Base-by-base conservation (phyloP, 2,329 filamentous ascomycete genomes). In the Talaromyces verruculosus region DNA sequence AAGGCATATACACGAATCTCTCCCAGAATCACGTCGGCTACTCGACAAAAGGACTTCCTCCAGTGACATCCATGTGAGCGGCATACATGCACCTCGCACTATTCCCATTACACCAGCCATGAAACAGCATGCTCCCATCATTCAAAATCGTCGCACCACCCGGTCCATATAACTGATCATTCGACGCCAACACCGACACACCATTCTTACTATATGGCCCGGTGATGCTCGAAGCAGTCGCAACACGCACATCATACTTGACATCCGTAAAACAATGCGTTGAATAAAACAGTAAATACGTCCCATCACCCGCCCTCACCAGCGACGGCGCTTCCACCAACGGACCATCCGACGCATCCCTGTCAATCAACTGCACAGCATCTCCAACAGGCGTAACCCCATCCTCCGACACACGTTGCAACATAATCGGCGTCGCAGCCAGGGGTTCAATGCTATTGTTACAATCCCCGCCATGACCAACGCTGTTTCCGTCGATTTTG, bases 401-500 rank as follows among this genome's bases (percentile, higher is more conserved):
- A 69, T 88, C 78, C 0, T 68, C 69, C 35, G 61, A 66, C 6
- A 81, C 75, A 60, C 75, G 73, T 64, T 81, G 79, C 5, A 81
- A 70, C 80, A 80, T 70, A 33, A 81, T 74, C 0, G 79, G 79
- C 0, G 79, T 81, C 2, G 72, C 63, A 7, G 75, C 71, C 1
- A 76, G 67, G 0, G 78, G 78, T 1, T 71, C 69, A n/a, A 76
- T 65, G 67, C 82, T 84, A 67, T 82, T 80, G 61, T 77, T 77
- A 71, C 83, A 84, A 65, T 77, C 74, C 1, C 83, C 83, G 43
- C 81, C 81, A 75, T 89, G 89, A 37, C 88, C 88, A 73, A 91
- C 87, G 35, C 89, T 79, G 75, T 89, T 90, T 43, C 88, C 88
- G 74, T 91, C 88, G 30, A 89, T 79, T 74, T 90, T 91, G 79